Evolutionary conservation across 805 yeast species (phyloP), one percentile per base, ranked within the genome.

Genomic region (Hanseniaspora singularis): DNA sequence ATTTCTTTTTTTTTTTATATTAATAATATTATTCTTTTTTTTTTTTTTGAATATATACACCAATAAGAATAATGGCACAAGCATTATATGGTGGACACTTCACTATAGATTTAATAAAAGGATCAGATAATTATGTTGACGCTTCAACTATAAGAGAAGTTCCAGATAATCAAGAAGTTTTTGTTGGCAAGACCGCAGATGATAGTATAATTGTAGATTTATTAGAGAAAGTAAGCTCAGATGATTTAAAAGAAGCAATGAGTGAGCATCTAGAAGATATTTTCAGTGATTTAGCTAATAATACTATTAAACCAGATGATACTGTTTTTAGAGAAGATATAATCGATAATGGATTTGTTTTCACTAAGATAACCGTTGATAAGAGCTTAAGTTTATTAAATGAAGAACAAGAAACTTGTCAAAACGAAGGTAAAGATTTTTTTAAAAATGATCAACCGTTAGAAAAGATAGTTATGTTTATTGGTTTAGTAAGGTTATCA

Each of bases 151-250:
- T 88, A 40, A 67, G 98, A 49, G 84, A 84, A 51, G 75, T 92
- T 3, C 97, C 98, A 0, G 96, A 92, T 57, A 78, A 87, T 1
- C 97, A 92, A 59, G 98, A 89, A 60, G 96, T 89, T 22, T 92
- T 73, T 60, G 76, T 88, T 3, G 71, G 70, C 42, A 56, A 62
- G 12, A 54, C 66, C 6, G 60, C 61, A 7, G 67, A 77, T 45
- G 76, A 72, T 52, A 72, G 81, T 15, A 58, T 81, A 9, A 76
- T 81, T n/a, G 57, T 81, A 16, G 92, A 81, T 51, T 59, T 81
- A 14, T 60, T 81, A 51, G 84, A 81, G 53, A 54, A 63, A 22
- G 74, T 76, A 0, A 66, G 63, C 1, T 65, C 61, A 1, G 55
- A 51, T 0, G 65, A 64, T 18, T 69, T 67, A 15, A 50, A 49